Evolutionary conservation across 257 asterid genomes (phyloP), one percentile per base, ranked within the genome.

Genomic region (Avicennia marina): DNA sequence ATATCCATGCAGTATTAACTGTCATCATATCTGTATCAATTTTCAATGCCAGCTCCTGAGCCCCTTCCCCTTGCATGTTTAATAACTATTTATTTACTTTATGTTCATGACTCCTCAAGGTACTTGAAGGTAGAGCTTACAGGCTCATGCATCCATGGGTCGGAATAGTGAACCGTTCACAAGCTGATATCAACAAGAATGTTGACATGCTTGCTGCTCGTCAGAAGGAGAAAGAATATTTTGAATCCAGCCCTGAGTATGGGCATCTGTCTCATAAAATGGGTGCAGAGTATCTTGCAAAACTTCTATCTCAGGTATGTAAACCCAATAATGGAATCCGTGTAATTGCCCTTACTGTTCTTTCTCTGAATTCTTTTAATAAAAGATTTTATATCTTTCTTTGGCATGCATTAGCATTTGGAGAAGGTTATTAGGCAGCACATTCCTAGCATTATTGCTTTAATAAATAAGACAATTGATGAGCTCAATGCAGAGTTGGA

Each of bases 101-200:
- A 41, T 51, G 29, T 70, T n/a, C 68, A 15, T 49, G 43, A 65
- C 46, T 66, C 56, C 52, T 61, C 60, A 72, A 90, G 98, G 98
- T 90, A 66, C 87, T 90, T 41, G 98, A 90, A 75, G 98, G 98
- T 34, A 83, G 87, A 78, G 43, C 96, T 16, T 90, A 90, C 79
- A 87, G 81, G 75, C 96, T 90, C 74, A 78, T 73, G 64, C 89
- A 90, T 75, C 98, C 98, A 46, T 90, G 98, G 98, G 98, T 90
- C 31, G 98, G 98, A 67, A 78, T 90, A 27, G 96, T 90, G 59
- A 90, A 90, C 66, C 96, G 98, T 55, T 90, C 98, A 54, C 98
- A 90, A 72, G 98, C 96, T 74, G 98, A 90, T 64, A 90, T 90
- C 64, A 87, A 87, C 67, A 90, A 87, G 79, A 87, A 85, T 49